phyloP scores from a whole-genome alignment of 371 early-diverging fungal species.

The Thermomucor indicae-seudaticae region DNA sequence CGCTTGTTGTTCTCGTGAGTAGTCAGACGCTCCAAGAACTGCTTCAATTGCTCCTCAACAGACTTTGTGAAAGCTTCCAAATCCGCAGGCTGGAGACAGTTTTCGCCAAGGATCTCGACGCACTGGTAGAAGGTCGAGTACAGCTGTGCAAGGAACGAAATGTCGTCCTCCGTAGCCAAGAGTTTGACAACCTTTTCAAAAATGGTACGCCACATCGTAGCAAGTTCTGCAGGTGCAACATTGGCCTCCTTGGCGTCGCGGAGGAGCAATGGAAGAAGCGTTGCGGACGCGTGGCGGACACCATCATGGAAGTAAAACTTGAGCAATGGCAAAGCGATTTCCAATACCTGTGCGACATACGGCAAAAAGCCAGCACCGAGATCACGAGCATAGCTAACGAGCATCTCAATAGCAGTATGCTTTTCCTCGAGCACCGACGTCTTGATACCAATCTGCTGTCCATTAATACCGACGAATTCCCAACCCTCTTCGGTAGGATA shows the following conservation, averaged over 20 bases:
- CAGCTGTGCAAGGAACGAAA: constrained; percentile 71
- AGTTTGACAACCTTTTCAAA: constrained; percentile 66
- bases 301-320: constrained; percentile 97
- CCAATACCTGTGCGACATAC: constrained; percentile 78
- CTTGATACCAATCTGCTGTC: constrained; percentile 92
- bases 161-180: constrained; percentile 73
- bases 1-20: constrained; percentile 69
- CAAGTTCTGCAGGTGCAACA: constrained; percentile 34
- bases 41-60: constrained; percentile 65
- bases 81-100: constrained; percentile 59
- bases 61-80: constrained; percentile 64
- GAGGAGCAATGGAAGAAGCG: constrained; percentile 78
- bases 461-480: constrained; percentile 88
- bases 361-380: constrained; percentile 86
- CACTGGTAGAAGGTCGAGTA: constrained; percentile 74
- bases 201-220: constrained; percentile 62
- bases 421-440: constrained; percentile 95
- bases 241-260: constrained; percentile 55
- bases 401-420: constrained; percentile 96
- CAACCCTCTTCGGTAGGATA: constrained; percentile 93
- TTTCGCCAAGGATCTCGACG: constrained; percentile 63
- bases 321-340: constrained; percentile 83
- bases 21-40: constrained; percentile 65
- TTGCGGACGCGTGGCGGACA: constrained; percentile 86
- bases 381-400: constrained; percentile 90